These are phyloP conservation scores for Blastocystis sp. DNA, from an alignment of 352 stramenopile genomes.

Conservation along the genomic window DNA sequence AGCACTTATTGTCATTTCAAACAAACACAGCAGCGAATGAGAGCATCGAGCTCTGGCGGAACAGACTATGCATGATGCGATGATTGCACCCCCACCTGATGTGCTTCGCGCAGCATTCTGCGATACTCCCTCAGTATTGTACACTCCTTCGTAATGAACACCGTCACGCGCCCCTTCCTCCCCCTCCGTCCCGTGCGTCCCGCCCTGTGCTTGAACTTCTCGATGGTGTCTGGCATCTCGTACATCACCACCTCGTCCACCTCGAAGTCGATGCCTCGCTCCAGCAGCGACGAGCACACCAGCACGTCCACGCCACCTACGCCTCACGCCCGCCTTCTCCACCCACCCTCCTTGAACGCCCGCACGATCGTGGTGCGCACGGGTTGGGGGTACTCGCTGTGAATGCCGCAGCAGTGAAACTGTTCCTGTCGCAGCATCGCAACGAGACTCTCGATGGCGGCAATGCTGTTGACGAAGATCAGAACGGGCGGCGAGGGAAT, in stretches of 20 bases:
- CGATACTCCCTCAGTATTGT: conserved; percentile 20
- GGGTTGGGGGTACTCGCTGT: conserved; percentile 50
- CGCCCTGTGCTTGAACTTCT: conserved; percentile 50
- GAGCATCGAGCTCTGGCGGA: not conserved
- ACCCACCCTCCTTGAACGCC: conserved; percentile 28
- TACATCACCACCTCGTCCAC: conserved; percentile 59
- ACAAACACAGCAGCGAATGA: not conserved
- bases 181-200: conserved; percentile 16
- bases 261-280: conserved; percentile 50
- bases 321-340: not conserved
- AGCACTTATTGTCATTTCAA: not conserved
- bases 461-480: conserved; percentile 61
- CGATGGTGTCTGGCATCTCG: conserved; percentile 57
- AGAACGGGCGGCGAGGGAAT: conserved; percentile 19
- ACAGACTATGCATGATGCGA: not conserved
- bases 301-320: conserved; percentile 24
- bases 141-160: conserved; percentile 51
- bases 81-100: not conserved
- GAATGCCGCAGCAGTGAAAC: conserved; percentile 60
- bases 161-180: conserved; percentile 26
- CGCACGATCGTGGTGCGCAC: conserved; percentile 3
- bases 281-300: conserved; percentile 35
- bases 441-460: conserved; percentile 52
- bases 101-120: conserved; percentile 4
- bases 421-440: conserved; percentile 19